phyloP scores from a whole-genome alignment of 345 rosid species.

The Turnera subulata region DNA sequence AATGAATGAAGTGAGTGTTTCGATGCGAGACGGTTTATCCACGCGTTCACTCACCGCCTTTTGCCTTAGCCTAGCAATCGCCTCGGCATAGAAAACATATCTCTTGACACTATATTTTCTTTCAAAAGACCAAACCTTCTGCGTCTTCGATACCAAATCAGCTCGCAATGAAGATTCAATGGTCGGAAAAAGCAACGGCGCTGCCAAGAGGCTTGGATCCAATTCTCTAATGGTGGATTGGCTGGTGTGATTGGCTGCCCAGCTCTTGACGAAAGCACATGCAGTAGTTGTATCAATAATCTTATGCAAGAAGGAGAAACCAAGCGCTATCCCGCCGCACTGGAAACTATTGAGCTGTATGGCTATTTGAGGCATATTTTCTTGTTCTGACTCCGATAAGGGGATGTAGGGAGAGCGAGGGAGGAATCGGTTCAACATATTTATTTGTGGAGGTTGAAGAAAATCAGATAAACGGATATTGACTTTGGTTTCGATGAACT shows the following conservation, averaged over 20 bases:
- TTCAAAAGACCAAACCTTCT: no score
- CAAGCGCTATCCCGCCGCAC: slow-evolving; percentile 16
- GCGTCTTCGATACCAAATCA: no score
- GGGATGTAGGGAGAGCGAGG: slow-evolving; percentile 4
- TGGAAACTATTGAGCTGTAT: slow-evolving; percentile 14
- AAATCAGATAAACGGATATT: not conserved
- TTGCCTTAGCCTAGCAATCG: no score
- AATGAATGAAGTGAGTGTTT: no score
- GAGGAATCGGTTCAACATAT: slow-evolving; percentile 7
- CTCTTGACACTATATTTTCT: no score
- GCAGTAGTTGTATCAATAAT: slow-evolving; percentile 1
- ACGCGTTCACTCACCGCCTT: no score
- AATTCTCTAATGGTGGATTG: no score
- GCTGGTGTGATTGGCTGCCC: slow-evolving; percentile 11
- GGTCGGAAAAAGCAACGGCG: no score
- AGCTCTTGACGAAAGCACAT: slow-evolving; percentile 3
- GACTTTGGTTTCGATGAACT: not conserved
- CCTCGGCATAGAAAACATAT: no score
- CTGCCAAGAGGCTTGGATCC: no score
- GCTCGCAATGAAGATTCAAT: no score
- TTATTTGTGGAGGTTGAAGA: not conserved
- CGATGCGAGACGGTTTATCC: no score
- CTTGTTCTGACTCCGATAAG: not conserved
- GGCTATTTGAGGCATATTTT: not conserved
- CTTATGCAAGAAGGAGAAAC: slow-evolving; percentile 9